A percentile compares a stretch with the other conserved stretches of the same genome.
phyloP scores from a whole-genome alignment of 1,284 basidiomycete genomes.

The Phylloboletellus chloephorus region DNA sequence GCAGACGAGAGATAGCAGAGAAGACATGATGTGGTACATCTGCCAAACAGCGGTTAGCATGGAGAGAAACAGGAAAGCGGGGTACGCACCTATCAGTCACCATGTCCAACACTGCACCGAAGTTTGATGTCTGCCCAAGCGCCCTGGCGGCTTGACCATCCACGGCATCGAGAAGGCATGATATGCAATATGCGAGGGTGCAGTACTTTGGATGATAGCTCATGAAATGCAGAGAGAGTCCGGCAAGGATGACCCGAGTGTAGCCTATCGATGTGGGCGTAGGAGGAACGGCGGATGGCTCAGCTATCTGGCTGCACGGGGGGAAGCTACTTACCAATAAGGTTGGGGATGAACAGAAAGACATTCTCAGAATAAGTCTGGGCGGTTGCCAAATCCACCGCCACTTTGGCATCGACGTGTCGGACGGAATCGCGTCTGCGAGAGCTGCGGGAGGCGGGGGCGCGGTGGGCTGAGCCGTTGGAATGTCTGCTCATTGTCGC shows the following conservation, averaged over 20 bases:
- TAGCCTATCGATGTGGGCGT: constrained; percentile 61
- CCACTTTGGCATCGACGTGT: constrained; percentile 72
- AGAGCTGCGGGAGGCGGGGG: constrained; percentile 13
- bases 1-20: constrained; percentile 90
- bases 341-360: constrained; percentile 93
- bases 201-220: constrained; percentile 90
- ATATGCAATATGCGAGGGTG: constrained; percentile 86
- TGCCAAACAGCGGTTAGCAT: constrained; percentile 30
- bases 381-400: constrained; percentile 77
- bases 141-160: constrained; percentile 93
- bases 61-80: neutral
- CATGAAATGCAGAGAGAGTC: constrained; percentile 89
- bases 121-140: constrained; percentile 88
- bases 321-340: constrained; percentile 65
- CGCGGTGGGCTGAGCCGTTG: constrained; percentile 24
- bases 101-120: constrained; percentile 99
- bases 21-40: constrained; percentile 94
- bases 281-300: too few relatives aligned
- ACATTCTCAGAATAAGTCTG: constrained; percentile 87
- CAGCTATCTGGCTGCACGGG: neutral
- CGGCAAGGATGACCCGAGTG: constrained; percentile 86
- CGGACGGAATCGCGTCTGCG: constrained; percentile 42
- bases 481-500: constrained; percentile 25
- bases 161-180: constrained; percentile 93
- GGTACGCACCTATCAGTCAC: constrained; percentile 87